Conservation (phyloP, 495 filamentous ascomycete species). For the Extremus antarcticus region DNA sequence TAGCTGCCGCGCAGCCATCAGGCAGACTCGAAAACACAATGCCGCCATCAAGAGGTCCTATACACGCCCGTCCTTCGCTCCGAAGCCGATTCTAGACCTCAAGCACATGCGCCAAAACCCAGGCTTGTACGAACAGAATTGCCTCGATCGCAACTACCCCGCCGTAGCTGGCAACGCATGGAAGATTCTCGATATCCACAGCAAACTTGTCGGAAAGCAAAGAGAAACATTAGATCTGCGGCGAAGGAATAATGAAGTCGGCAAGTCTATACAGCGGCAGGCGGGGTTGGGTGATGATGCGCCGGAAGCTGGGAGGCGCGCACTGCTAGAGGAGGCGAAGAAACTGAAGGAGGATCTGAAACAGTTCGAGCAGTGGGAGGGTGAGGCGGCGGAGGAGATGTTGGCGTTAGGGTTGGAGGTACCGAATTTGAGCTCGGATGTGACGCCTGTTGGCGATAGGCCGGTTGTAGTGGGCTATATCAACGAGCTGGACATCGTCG, state of each 20-base stretch:
- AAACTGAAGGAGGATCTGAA: constrained; percentile 55
- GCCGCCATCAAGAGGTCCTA: constrained; percentile 21
- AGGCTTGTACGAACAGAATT: constrained; percentile 69
- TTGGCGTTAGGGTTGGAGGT: constrained; percentile 63
- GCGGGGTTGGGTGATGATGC: constrained; percentile 18
- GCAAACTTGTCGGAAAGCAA: constrained; percentile 51
- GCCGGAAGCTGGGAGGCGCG: constrained; percentile 27
- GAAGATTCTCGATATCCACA: constrained; percentile 58
- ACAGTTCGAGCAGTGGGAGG: constrained; percentile 48
- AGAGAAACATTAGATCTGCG: constrained; percentile 43
- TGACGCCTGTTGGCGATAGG: constrained; percentile 62
- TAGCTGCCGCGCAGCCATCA: constrained; percentile 3
- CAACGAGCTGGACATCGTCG: constrained; percentile 55
- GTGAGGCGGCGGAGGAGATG: constrained; percentile 52
- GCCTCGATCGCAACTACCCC: constrained; percentile 72
- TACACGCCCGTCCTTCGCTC: constrained; percentile 57
- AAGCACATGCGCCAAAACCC: constrained; percentile 80
- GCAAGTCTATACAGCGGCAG: constrained; percentile 21
- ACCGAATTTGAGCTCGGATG: constrained; percentile 70
- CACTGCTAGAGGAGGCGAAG: constrained; percentile 55
- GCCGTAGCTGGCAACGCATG: constrained; percentile 52
- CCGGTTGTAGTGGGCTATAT: constrained; percentile 54
- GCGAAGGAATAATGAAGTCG: constrained; percentile 44
- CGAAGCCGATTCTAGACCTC: constrained; percentile 67
- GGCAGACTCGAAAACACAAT: neutral